Evolutionary conservation across 2,329 filamentous ascomycete species (phyloP), one percentile per base, ranked within the genome.

Genomic region (Pezicula rhizophila): DNA sequence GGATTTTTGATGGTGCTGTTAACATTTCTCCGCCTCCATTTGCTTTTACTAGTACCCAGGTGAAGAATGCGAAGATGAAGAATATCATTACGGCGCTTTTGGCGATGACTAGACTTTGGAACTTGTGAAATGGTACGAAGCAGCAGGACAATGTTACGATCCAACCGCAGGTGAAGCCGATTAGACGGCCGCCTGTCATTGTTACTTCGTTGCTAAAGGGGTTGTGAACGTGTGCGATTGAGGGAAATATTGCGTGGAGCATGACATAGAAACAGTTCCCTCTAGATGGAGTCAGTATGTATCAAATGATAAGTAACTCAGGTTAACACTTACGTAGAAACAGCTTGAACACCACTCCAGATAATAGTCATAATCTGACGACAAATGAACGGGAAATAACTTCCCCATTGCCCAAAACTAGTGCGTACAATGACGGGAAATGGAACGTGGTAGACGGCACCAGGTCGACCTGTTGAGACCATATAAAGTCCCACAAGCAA

Each of bases 71-170:
- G 26, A 47, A n/a, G 20, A 28, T 31, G 35, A 26, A 39, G 14
- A 47, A n/a, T 14, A 34, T 14, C 17, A 47, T 38, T 20, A 47
- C 12, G 12, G 70, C 51, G 0, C 70, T 58, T 63, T 76, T 76
- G 53, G 72, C 50, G 46, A 74, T 69, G 55, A 78, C 77, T 45
- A 79, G 56, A 5, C 35, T 15, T 15, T 15, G 18, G 14, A 38
- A 38, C 17, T 38, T 38, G 18, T 38, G 14, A 6, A 20, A 20
- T 2, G 35, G 35, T 10, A 38, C 35, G 35, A 38, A 38, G 35
- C 35, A 38, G 18, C 35, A 38, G 14, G 8, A 38, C 6, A 38
- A 2, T 5, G 35, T 38, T 8, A 38, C 18, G 1, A 38, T 6
- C 7, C 35, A 38, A 5, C 35, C 35, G 18, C n/a, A 15, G 35